Conservation (phyloP, 2,329 filamentous ascomycete genomes). For the Pestalotiopsis sp. region DNA sequence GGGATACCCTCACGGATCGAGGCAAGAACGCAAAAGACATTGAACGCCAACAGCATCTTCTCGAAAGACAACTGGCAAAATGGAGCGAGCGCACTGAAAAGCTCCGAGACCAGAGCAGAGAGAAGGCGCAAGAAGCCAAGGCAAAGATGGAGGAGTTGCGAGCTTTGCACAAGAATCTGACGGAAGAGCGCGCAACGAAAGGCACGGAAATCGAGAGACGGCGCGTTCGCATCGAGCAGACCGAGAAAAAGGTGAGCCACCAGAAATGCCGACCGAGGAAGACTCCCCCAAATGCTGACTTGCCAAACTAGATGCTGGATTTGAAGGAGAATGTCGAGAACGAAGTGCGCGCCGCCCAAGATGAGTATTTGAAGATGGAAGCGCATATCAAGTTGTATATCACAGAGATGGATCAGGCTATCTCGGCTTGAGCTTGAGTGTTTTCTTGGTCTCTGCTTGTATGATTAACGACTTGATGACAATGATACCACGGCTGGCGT, state of each 20-base stretch:
- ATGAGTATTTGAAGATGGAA: conserved; percentile 97
- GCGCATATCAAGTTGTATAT: conserved; percentile 97
- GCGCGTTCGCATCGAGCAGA: conserved; percentile 94
- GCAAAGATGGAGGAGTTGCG: conserved; percentile 89
- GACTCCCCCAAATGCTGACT: conserved; percentile 18
- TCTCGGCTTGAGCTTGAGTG: conserved; percentile 35
- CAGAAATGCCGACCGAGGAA: neutral
- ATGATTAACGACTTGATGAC: conserved; percentile 31
- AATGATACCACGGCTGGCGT: conserved; percentile 46
- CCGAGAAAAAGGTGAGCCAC: conserved; percentile 86
- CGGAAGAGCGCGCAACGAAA: conserved; percentile 84
- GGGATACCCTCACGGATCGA: conserved; percentile 84
- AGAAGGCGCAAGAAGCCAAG: conserved; percentile 81
- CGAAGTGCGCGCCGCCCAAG: conserved; percentile 86
- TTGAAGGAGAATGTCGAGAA: conserved; percentile 97
- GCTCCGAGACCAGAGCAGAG: conserved; percentile 76
- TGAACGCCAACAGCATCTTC: conserved; percentile 81
- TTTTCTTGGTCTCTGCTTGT: conserved; percentile 17
- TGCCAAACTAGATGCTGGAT: conserved; percentile 79
- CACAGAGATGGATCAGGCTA: conserved; percentile 95
- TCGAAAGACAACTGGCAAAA: conserved; percentile 82
- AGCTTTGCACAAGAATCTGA: conserved; percentile 76
- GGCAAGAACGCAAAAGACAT: conserved; percentile 90
- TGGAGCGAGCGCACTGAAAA: conserved; percentile 87
- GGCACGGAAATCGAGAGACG: conserved; percentile 89